These are phyloP conservation scores for Geosiphon pyriformis DNA, from an alignment of 192 early-diverging fungal genomes.

Conservation along the genomic window DNA sequence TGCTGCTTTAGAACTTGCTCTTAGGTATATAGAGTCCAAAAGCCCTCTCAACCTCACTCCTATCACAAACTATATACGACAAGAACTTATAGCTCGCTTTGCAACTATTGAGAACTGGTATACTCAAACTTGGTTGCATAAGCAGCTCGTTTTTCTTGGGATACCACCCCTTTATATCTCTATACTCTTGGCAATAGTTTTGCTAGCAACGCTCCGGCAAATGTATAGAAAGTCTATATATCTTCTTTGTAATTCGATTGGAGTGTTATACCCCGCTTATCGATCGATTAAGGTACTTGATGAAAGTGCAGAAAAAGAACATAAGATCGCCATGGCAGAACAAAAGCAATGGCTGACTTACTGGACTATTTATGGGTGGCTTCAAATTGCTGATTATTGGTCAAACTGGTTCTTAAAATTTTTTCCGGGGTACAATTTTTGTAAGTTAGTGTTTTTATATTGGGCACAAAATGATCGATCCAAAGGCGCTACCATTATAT, in stretches of 20 bases:
- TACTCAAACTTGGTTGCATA: constrained; percentile 23
- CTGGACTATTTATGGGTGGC: constrained; percentile 53
- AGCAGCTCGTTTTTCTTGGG: constrained; percentile 30
- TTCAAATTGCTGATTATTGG: constrained; percentile 53
- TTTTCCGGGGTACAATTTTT: constrained; percentile 48
- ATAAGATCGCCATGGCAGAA: constrained; percentile 18
- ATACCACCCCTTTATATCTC: constrained; percentile 33
- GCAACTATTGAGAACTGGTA: constrained; percentile 28
- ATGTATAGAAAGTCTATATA: constrained; percentile 37
- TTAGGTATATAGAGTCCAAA: constrained; percentile 31
- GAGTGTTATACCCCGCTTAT: constrained; percentile 47
- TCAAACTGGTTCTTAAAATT: constrained; percentile 32
- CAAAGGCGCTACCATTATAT: constrained; percentile 46
- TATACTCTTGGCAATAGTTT: constrained; percentile 24
- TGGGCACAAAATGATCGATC: constrained; percentile 52
- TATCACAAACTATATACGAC: constrained; percentile 36
- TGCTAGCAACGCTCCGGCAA: constrained; percentile 21
- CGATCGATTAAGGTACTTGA: constrained; percentile 43
- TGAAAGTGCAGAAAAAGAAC: constrained; percentile 13
- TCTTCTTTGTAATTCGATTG: constrained; percentile 40
- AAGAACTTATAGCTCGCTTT: constrained; percentile 33
- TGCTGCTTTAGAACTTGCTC: constrained; percentile 27
- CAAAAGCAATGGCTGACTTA: constrained; percentile 50
- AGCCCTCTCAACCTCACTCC: constrained; percentile 40
- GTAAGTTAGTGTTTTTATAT: constrained; percentile 47